A percentile compares a stretch with the other conserved stretches of the same genome.
phyloP scores from a whole-genome alignment of 148 eudicot genomes.

The Nyssa sinensis region DNA sequence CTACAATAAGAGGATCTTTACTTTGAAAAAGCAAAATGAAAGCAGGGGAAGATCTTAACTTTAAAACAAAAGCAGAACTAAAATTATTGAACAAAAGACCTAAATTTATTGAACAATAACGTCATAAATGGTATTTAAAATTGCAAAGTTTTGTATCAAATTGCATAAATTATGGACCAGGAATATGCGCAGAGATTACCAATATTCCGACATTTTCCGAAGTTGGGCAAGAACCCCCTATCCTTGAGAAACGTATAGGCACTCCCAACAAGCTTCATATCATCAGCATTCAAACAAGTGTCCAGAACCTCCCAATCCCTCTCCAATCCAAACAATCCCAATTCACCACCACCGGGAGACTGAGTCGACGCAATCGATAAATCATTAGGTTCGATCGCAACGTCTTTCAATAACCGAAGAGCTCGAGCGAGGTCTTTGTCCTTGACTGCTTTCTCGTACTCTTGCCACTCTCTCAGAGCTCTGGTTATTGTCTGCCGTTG shows the following conservation, averaged over 20 bases:
- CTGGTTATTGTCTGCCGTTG: background rate
- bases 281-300: slow-evolving; percentile 90
- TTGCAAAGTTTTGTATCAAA: background rate
- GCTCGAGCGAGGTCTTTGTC: slow-evolving; percentile 80
- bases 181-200: slow-evolving; percentile 37
- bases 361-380: slow-evolving; percentile 22
- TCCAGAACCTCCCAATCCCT: slow-evolving; percentile 91
- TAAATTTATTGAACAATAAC: background rate
- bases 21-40: background rate
- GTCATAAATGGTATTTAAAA: background rate
- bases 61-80: too few species aligned
- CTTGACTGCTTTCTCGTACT: slow-evolving; percentile 85
- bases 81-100: background rate
- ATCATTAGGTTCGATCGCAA: slow-evolving; percentile 26
- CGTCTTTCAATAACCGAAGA: slow-evolving; percentile 50
- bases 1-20: background rate
- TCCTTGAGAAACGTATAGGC: slow-evolving; percentile 77
- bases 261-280: slow-evolving; percentile 75
- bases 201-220: slow-evolving; percentile 73
- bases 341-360: slow-evolving; percentile 14
- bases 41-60: background rate
- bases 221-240: slow-evolving; percentile 63
- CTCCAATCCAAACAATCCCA: slow-evolving; percentile 38
- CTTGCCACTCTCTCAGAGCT: slow-evolving; percentile 73
- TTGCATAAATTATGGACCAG: background rate